Evolutionary conservation across 768 basidiomycete species (phyloP), one percentile per base, ranked within the genome.

Genomic region (Suillus subaureus): DNA sequence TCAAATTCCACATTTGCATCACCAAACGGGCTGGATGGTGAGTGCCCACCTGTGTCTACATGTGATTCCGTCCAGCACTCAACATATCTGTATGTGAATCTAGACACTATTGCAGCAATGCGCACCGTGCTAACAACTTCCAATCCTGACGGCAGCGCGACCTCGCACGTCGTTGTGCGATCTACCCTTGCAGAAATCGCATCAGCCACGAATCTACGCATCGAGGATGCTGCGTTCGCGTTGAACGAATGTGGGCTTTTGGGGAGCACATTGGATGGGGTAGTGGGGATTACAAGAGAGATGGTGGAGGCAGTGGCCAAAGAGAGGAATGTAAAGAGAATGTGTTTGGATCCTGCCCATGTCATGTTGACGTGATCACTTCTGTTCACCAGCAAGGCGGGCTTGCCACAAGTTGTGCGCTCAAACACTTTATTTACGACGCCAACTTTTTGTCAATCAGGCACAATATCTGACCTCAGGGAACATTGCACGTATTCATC

Each of bases 171-270:
- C 64, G 80, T 85, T 49, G 83, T 92, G 33, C 79, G 78, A 26
- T 93, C 91, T 74, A 89, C 90, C 23, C 83, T 98, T n/a, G 81
- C 80, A 11, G 89, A 93, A 42, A 87, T 98, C 64, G 90, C 94
- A 2, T 80, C 82, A 21, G 92, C 90, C 35, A 93, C 93, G 56
- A 90, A 92, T 76, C 79, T 99, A 62, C 85, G 93, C 1, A 75
- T 89, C 0, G 94, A 97, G 63, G 97, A 99, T 74, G 87, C 89
- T 0, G 91, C 94, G 0, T 96, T 94, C 77, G 94, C 96, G 3
- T 76, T 99, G 69, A 90, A 92, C 64, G 94, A 96, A 73, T 90
- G 92, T 66, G 94, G 95, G 35, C 76, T 98, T 62, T 81, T 97
- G 21, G 79, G 77, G 62, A 63, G 70, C 51, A 62, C 76, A 70